A percentile compares a stretch with the other conserved stretches of the same genome.
These are phyloP conservation scores for Clavariopsis aquatica DNA, from an alignment of 495 filamentous ascomycete species.

Conservation along the genomic window DNA sequence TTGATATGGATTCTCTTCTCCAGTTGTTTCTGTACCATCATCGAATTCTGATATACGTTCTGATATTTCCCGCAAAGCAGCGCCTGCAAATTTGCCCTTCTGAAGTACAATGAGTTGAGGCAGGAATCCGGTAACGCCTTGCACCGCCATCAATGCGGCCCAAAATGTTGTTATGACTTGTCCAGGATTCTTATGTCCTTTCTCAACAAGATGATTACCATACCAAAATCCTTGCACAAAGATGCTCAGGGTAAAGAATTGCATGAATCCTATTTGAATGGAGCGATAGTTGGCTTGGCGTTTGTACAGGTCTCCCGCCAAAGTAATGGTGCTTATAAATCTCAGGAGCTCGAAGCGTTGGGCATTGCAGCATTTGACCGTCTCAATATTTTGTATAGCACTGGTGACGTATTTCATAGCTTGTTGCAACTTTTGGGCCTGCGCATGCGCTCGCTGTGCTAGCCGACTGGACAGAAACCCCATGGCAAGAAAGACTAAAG, in stretches of 20 bases:
- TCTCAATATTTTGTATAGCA: conserved; percentile 73
- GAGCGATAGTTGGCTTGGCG: conserved; percentile 68
- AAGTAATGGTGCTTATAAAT: conserved; percentile 60
- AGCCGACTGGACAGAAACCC: conserved; percentile 60
- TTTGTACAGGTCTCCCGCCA: conserved; percentile 65
- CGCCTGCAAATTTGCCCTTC: conserved; percentile 76
- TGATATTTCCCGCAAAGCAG: conserved; percentile 56
- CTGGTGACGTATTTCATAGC: conserved; percentile 73
- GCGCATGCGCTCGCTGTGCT: conserved; percentile 64
- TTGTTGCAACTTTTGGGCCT: conserved; percentile 65
- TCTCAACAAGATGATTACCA: conserved; percentile 65
- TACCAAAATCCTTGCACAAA: conserved; percentile 95
- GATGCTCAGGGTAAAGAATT: conserved; percentile 72
- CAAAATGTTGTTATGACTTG: conserved; percentile 84
- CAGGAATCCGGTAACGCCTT: conserved; percentile 69
- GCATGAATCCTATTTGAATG: conserved; percentile 68
- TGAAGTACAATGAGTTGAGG: conserved; percentile 73
- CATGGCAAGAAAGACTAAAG: conserved; percentile 64
- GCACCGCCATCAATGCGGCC: conserved; percentile 71
- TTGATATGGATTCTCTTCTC: conserved; percentile 2
- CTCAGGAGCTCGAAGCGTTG: conserved; percentile 66
- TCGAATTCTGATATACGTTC: conserved; percentile 41
- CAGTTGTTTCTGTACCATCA: conserved; percentile 36
- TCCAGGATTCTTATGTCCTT: conserved; percentile 60
- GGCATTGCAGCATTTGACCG: conserved; percentile 85